Evolutionary conservation across 2,329 filamentous ascomycete genomes (phyloP).

Genomic region (Diaporthe sp.): DNA sequence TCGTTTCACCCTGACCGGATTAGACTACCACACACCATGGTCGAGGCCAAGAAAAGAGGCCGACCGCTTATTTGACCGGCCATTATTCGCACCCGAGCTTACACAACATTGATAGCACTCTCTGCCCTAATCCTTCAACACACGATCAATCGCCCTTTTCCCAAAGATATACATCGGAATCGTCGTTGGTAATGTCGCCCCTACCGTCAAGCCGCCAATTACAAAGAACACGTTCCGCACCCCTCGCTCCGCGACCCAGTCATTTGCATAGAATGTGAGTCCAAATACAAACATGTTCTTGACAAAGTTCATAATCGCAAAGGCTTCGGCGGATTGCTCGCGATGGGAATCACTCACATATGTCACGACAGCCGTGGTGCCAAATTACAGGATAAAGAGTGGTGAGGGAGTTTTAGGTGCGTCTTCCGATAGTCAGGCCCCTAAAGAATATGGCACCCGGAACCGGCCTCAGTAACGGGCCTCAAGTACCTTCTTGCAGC

Average conservation of each 20-base stretch:
- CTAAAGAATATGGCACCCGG: too few relatives aligned
- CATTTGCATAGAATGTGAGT: slow-evolving; percentile 51
- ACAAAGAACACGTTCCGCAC: slow-evolving; percentile 49
- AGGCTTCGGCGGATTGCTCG: slow-evolving; percentile 49
- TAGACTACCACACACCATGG: not conserved
- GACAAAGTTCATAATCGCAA: slow-evolving; percentile 51
- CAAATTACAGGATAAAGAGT: slow-evolving; percentile 40
- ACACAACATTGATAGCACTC: not conserved
- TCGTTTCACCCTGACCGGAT: slow-evolving; percentile 25
- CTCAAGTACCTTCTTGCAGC: too few relatives aligned
- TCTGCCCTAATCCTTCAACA: not conserved
- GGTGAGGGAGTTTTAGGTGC: too few relatives aligned
- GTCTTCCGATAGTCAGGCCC: too few relatives aligned
- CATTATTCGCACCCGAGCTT: not conserved
- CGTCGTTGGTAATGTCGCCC: slow-evolving; percentile 41
- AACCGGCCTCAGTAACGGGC: too few relatives aligned
- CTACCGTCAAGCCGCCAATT: slow-evolving; percentile 49
- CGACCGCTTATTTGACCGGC: not conserved
- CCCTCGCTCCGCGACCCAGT: slow-evolving; percentile 50
- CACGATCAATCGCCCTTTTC: slow-evolving; percentile 35
- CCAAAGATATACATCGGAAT: slow-evolving; percentile 45
- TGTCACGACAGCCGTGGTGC: slow-evolving; percentile 48
- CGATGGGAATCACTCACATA: slow-evolving; percentile 52
- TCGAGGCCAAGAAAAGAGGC: not conserved
- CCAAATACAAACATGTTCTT: slow-evolving; percentile 52